Evolutionary conservation across 768 basidiomycete genomes (phyloP).

Genomic region (Mycena albidolilacea): DNA sequence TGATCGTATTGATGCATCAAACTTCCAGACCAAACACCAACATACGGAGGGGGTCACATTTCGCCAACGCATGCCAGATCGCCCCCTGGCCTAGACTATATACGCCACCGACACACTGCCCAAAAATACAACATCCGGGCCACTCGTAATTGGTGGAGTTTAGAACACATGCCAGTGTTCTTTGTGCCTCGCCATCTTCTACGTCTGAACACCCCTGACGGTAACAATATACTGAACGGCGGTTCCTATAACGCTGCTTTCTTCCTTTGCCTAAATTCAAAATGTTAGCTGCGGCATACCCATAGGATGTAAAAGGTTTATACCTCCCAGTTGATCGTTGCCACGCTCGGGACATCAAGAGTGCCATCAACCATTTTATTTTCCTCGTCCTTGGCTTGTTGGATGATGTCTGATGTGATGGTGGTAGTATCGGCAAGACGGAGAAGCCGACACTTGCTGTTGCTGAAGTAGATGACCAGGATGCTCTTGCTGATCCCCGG

Average conservation of each 20-base stretch:
- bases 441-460: slow-evolving; percentile 19
- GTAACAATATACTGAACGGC: slow-evolving; percentile 15
- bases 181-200: neutral
- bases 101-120: too few species aligned
- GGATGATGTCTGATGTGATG: slow-evolving; percentile 8
- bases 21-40: too few species aligned
- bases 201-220: slow-evolving; percentile 9
- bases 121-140: too few species aligned
- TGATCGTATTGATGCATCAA: too few species aligned
- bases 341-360: neutral
- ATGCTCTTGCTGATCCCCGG: slow-evolving; percentile 20
- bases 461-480: slow-evolving; percentile 16
- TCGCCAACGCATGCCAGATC: too few species aligned
- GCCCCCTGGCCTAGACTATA: too few species aligned
- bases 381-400: neutral
- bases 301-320: neutral
- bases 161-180: too few species aligned
- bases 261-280: slow-evolving; percentile 11
- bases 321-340: slow-evolving; percentile 15
- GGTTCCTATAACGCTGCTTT: slow-evolving; percentile 14
- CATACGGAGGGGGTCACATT: too few species aligned
- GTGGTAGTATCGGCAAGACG: neutral
- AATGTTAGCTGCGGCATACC: slow-evolving; percentile 1
- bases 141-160: too few species aligned
- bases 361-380: neutral